Evolutionary conservation across 345 rosid species (phyloP).

Genomic region (Populus tremula): DNA sequence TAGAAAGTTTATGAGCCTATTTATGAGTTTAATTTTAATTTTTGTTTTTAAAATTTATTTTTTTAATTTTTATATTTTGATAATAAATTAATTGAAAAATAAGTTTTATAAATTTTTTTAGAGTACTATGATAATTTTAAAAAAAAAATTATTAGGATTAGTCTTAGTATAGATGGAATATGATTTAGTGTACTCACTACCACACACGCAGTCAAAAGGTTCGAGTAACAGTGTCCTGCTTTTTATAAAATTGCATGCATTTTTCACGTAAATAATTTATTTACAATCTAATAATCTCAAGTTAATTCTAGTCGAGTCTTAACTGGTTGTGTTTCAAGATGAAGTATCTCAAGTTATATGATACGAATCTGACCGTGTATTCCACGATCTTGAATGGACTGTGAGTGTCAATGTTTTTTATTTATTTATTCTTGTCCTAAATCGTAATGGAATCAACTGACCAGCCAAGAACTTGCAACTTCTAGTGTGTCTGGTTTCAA

Average conservation of each 20-base stretch:
- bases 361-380: not conserved
- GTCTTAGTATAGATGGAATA: not conserved
- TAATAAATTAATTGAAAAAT: no score
- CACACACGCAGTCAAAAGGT: constrained; percentile 16
- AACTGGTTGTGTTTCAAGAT: no score
- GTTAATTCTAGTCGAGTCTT: no score
- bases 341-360: no score
- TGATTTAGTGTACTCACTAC: not conserved
- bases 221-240: constrained; percentile 20
- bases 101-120: no score
- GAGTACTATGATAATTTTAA: no score
- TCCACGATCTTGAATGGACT: not conserved
- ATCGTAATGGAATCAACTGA: not conserved
- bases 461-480: no score
- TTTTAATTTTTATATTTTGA: no score
- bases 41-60: no score
- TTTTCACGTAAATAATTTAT: constrained; percentile 16
- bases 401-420: not conserved
- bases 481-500: no score
- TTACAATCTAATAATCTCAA: not conserved
- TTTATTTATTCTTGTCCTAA: not conserved
- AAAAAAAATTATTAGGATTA: no score
- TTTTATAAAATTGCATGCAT: constrained; percentile 22
- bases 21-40: accelerated
- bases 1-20: no score